Base-by-base conservation (phyloP, 1,284 basidiomycete genomes). In the Earliella scabrosa region DNA sequence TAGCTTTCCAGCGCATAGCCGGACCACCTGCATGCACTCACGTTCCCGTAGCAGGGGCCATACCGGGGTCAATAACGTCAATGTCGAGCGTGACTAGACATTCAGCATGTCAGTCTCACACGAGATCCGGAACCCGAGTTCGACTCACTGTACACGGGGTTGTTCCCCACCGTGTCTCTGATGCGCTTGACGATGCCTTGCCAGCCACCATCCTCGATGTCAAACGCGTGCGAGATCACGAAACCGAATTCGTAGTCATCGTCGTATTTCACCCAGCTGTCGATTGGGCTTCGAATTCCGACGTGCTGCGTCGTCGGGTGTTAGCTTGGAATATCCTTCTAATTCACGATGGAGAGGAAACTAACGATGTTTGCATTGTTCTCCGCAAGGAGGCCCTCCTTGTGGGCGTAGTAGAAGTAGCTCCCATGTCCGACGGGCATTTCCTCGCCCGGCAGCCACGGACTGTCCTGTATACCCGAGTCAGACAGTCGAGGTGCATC, bases 21-120 rank as follows among this genome's bases (percentile, higher is more conserved):
- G n/a, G n/a, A n/a, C n/a, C n/a, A n/a, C n/a, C n/a, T n/a, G n/a
- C n/a, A n/a, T n/a, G n/a, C 26, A 66, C 70, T 65, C 45, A 72
- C 70, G 71, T 73, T 56, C 75, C 75, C 16, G 75, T 77, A 11
- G 74, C 75, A 60, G 75, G 75, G 0, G 76, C 76, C 63, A 72
- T 68, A 0, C 65, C 65, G 21, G 74, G 75, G 59, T 77, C 76
- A 23, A 77, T 57, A 9, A 70, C 71, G 50, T 73, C 72, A 45
- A 73, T 73, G 51, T 73, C 72, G 21, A 73, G 58, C 4, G 69
- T 65, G 52, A 69, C 71, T 72, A 50, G 32, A 40, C 41, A n/a
- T 41, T 54, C 13, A 54, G 5, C 1, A 27, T 20, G 16, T 34
- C 16, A 41, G n/a, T 20, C 6, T 9, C 3, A 27, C 2, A 10